Evolutionary conservation across 805 yeast genomes (phyloP), one percentile per base, ranked within the genome.

Genomic region (Candida hungchunana): DNA sequence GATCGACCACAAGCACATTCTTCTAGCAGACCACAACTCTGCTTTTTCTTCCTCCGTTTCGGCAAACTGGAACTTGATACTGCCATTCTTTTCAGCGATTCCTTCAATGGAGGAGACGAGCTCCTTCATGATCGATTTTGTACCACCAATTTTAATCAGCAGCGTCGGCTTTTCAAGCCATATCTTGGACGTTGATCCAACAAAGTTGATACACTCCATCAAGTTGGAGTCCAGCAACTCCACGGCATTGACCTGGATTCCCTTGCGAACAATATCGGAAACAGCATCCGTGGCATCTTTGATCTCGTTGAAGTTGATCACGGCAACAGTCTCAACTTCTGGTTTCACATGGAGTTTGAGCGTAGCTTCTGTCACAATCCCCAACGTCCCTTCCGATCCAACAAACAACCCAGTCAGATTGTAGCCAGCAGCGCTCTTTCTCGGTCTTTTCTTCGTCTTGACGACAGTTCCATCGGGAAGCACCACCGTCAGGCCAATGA

Each of bases 361-460:
- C 0, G 90, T 82, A 3, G 84, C 85, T 48, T 83, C 89, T 3
- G 88, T 83, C 20, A 83, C 76, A 13, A 84, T 69, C 3, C 93
- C 94, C 36, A 84, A 58, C 0, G 94, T 83, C 7, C 94, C 93
- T 50, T 84, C 93, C 29, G 82, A 69, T 0, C 94, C 93, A 34
- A 79, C 65, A 52, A 83, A 81, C 40, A 83, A 57, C n/a, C 82
- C 79, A 32, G 83, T 84, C 54, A 83, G 63, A 49, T 82, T 82
- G 53, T 83, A 83, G 10, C 94, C 94, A 7, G 90, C 89, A 43
- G 84, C 71, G 2, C 88, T 73, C 48, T 84, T 83, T 50, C 84
- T 69, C 4, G 93, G 89, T 54, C 93, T 67, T 47, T 72, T 75
- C 42, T 75, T 75, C 1, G 94, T 84, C 60, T 80, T 84, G 32